phyloP scores from a whole-genome alignment of 2,329 filamentous ascomycete species.

The Neofusicoccum sp. region DNA sequence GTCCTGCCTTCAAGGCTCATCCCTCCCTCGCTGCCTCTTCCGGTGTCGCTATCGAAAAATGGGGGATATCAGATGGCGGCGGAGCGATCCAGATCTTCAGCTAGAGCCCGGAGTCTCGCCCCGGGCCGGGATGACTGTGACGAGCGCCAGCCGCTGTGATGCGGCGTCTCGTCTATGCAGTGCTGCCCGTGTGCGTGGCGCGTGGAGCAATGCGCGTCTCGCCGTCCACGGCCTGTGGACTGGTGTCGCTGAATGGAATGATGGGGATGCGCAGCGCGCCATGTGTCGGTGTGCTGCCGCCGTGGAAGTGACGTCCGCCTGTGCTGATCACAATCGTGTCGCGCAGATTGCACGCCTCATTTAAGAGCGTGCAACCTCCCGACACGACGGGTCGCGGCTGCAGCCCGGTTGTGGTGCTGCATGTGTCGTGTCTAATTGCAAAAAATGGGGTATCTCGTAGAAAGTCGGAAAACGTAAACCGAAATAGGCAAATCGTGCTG shows the following conservation, averaged over 20 bases:
- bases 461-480: slow-evolving; percentile 2
- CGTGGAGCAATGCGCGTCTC: slow-evolving; percentile 13
- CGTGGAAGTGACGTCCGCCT: slow-evolving; percentile 10
- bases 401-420: neutral
- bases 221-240: neutral
- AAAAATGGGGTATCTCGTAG: slow-evolving; percentile 13
- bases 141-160: slow-evolving; percentile 19
- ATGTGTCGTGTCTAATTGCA: slow-evolving; percentile 5
- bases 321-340: slow-evolving; percentile 12
- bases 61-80: neutral
- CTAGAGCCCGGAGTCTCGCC: neutral
- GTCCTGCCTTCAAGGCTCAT: neutral
- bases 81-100: slow-evolving; percentile 12
- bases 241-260: neutral
- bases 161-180: slow-evolving; percentile 19
- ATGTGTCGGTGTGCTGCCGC: slow-evolving; percentile 6
- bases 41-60: neutral
- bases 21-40: neutral
- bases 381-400: neutral
- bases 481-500: slow-evolving; percentile 3
- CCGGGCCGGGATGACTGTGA: slow-evolving; percentile 17
- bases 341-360: slow-evolving; percentile 5
- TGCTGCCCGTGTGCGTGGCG: slow-evolving; percentile 20
- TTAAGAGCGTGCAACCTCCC: neutral
- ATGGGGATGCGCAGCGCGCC: neutral